Evolutionary conservation across 768 basidiomycete species (phyloP).

Genomic region (Tylopilus sp.): DNA sequence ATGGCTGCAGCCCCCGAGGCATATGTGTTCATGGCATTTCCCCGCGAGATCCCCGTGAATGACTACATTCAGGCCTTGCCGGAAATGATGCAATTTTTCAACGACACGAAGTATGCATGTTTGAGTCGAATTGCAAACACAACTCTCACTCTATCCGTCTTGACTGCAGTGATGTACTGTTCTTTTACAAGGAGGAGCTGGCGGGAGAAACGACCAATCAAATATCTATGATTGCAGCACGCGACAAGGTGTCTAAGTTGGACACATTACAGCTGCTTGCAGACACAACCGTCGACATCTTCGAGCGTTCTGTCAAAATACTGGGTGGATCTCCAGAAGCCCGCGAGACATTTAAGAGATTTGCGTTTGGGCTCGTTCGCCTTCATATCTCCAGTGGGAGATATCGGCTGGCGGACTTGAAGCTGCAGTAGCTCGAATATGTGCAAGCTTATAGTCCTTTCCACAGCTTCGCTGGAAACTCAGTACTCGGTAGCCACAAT

Average conservation of each 20-base stretch:
- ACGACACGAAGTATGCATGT: constrained; percentile 32
- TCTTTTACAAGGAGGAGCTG: constrained; percentile 1
- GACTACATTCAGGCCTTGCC: neutral
- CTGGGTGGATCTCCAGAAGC: constrained; percentile 8
- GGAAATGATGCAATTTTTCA: constrained; percentile 10
- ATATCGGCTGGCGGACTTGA: constrained; percentile 18
- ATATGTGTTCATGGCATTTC: neutral
- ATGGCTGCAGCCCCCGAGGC: neutral
- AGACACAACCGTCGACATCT: constrained; percentile 20
- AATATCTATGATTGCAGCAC: constrained; percentile 28
- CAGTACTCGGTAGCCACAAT: too few species aligned
- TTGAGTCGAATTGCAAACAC: neutral
- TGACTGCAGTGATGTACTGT: constrained; percentile 10
- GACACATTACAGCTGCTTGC: constrained; percentile 21
- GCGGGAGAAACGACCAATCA: constrained; percentile 30
- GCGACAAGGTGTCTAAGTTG: constrained; percentile 21
- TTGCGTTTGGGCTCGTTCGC: constrained; percentile 11
- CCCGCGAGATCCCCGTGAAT: neutral
- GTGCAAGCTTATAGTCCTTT: neutral
- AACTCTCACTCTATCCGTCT: neutral
- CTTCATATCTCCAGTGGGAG: constrained; percentile 14
- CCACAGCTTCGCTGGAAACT: neutral
- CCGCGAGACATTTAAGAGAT: constrained; percentile 2
- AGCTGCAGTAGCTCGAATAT: neutral
- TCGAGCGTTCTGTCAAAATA: constrained; percentile 18